Percentiles rank a stretch among this genome's conserved stretches.
Evolutionary conservation across 805 yeast genomes (phyloP).

Genomic region (fission yeast (Schizosaccharomyces pombe)): DNA sequence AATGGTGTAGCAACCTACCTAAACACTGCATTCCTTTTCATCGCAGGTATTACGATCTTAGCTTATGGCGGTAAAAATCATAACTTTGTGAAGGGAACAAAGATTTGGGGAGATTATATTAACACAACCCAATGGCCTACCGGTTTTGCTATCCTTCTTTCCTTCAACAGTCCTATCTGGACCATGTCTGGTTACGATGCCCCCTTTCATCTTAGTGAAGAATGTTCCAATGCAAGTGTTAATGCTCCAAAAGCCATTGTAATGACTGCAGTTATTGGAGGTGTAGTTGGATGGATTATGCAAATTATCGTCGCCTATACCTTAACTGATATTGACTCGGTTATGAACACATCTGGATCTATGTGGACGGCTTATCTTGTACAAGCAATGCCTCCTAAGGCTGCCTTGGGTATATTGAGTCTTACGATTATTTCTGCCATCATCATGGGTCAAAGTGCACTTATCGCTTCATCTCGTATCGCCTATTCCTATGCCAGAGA

Average conservation of each 20-base stretch:
- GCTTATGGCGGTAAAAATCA: slow-evolving; percentile 9
- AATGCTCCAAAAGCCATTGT: slow-evolving; percentile 48
- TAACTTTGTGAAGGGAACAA: slow-evolving; percentile 25
- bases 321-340: slow-evolving; percentile 5
- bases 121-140: slow-evolving; percentile 40
- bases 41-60: slow-evolving; percentile 31
- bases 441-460: slow-evolving; percentile 31
- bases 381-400: slow-evolving; percentile 10
- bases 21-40: slow-evolving; percentile 26
- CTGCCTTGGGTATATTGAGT: slow-evolving; percentile 23
- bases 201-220: slow-evolving; percentile 46
- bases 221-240: slow-evolving; percentile 35
- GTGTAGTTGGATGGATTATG: slow-evolving; percentile 31
- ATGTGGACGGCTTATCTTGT: not conserved
- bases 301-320: slow-evolving; percentile 43
- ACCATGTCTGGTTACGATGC: slow-evolving; percentile 30
- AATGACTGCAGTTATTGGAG: slow-evolving; percentile 23
- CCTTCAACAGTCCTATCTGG: slow-evolving; percentile 41
- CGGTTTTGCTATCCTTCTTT: slow-evolving; percentile 33
- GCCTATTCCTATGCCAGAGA: slow-evolving; percentile 50
- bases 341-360: not conserved
- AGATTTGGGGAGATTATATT: slow-evolving; percentile 28
- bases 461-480: slow-evolving; percentile 44
- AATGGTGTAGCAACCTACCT: slow-evolving; percentile 27
- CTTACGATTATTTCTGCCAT: slow-evolving; percentile 24